phyloP scores from a whole-genome alignment of 345 rosid species.

The Garcia nutans region DNA sequence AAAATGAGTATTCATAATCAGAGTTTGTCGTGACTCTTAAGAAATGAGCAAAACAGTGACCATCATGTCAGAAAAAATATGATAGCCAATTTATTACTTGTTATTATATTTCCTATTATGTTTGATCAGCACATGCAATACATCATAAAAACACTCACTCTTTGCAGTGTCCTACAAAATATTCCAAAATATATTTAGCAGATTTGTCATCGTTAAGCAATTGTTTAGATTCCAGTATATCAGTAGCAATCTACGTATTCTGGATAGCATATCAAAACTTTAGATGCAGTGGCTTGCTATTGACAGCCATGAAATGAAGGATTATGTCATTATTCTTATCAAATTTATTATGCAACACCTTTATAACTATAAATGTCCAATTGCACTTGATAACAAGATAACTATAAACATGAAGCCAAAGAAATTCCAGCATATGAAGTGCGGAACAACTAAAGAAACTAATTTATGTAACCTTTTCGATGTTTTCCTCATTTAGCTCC shows the following conservation, averaged over 20 bases:
- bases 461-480: slow-evolving; percentile 61
- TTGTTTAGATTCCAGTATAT: neutral
- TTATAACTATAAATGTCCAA: neutral
- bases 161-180: neutral
- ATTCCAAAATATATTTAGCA: neutral
- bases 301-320: neutral
- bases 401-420: too few relatives aligned
- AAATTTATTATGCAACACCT: neutral
- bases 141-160: neutral
- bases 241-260: neutral
- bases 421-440: neutral
- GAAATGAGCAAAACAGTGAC: neutral
- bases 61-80: neutral
- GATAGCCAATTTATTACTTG: neutral
- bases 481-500: slow-evolving; percentile 69
- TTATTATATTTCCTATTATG: neutral
- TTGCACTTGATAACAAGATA: neutral
- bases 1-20: neutral
- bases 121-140: too few relatives aligned
- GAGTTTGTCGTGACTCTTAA: neutral
- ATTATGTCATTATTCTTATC: neutral
- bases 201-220: neutral
- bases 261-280: neutral
- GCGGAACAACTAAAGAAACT: neutral
- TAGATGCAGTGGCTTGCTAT: neutral